Evolutionary conservation across 345 rosid species (phyloP).

Genomic region (Hypericum androsaemum): DNA sequence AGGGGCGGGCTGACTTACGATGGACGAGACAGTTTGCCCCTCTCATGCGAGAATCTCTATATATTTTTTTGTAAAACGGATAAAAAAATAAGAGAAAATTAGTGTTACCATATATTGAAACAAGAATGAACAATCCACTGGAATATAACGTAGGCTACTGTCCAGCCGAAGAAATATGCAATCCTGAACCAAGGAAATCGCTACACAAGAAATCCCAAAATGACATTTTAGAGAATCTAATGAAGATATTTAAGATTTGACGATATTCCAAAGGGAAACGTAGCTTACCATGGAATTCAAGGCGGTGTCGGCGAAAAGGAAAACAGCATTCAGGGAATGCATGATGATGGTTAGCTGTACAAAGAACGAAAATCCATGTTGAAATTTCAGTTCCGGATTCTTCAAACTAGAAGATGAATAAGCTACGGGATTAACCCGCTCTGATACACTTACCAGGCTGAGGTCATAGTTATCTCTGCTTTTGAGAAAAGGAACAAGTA

Average conservation of each 20-base stretch:
- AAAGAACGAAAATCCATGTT: too few species aligned
- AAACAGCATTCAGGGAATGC: conserved; percentile 72
- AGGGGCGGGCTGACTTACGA: too few species aligned
- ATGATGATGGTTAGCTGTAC: conserved; percentile 65
- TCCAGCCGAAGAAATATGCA: conserved; percentile 85
- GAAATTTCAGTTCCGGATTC: too few species aligned
- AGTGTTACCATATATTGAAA: conserved; percentile 48
- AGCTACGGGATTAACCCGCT: too few species aligned
- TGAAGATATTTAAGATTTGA: not conserved
- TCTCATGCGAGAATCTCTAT: too few species aligned
- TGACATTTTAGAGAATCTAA: not conserved
- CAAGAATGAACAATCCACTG: conserved; percentile 84
- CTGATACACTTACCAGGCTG: conserved; percentile 47
- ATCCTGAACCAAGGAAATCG: conserved; percentile 78
- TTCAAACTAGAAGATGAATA: too few species aligned
- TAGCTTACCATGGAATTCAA: conserved; percentile 66
- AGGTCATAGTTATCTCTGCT: conserved; percentile 49
- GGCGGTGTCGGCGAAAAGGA: conserved; percentile 71
- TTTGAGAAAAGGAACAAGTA: conserved; percentile 80
- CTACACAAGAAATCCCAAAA: conserved; percentile 28
- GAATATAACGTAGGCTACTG: conserved; percentile 61
- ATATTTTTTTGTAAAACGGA: too few species aligned
- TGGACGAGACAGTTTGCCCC: too few species aligned
- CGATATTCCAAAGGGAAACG: not conserved
- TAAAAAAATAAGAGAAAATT: too few species aligned